Conservation (phyloP, 768 basidiomycete genomes). For the Suillus luteus region DNA sequence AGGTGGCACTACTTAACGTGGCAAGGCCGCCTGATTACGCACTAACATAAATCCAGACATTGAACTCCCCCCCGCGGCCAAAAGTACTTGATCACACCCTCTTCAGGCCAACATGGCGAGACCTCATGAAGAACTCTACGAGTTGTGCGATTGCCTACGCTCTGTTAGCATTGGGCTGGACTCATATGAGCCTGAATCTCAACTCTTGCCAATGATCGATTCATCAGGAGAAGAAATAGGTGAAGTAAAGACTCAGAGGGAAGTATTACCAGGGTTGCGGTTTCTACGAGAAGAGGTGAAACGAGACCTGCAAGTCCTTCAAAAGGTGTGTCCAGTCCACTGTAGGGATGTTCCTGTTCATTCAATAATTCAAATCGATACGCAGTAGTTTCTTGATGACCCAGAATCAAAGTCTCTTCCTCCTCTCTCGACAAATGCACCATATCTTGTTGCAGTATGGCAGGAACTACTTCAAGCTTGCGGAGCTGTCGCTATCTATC, state of each 20-base stretch:
- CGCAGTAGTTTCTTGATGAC: conserved; percentile 62
- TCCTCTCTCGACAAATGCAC: conserved; percentile 72
- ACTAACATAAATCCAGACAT: too few relatives aligned
- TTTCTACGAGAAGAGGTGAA: conserved; percentile 43
- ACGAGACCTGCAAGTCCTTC: conserved; percentile 43
- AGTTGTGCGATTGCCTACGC: conserved; percentile 19
- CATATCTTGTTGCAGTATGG: conserved; percentile 82
- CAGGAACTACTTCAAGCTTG: conserved; percentile 68
- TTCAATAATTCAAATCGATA: conserved; percentile 12
- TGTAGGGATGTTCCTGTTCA: neutral
- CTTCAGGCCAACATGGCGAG: too few relatives aligned
- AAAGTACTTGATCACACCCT: too few relatives aligned
- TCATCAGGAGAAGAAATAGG: conserved; percentile 26
- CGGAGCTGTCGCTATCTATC: conserved; percentile 61
- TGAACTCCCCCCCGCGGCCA: too few relatives aligned
- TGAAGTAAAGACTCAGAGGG: conserved; percentile 11
- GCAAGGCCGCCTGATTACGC: too few relatives aligned
- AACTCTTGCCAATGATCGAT: conserved; percentile 38
- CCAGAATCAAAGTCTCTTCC: conserved; percentile 45
- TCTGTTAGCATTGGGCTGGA: conserved; percentile 27
- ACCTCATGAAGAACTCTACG: conserved; percentile 10
- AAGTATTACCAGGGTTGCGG: conserved; percentile 41
- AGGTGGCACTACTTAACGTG: too few relatives aligned
- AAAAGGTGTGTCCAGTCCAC: conserved; percentile 34
- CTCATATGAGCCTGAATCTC: conserved; percentile 25